These are phyloP conservation scores for Raffaelea arxii DNA, from an alignment of 2,329 filamentous ascomycete genomes.

Conservation along the genomic window DNA sequence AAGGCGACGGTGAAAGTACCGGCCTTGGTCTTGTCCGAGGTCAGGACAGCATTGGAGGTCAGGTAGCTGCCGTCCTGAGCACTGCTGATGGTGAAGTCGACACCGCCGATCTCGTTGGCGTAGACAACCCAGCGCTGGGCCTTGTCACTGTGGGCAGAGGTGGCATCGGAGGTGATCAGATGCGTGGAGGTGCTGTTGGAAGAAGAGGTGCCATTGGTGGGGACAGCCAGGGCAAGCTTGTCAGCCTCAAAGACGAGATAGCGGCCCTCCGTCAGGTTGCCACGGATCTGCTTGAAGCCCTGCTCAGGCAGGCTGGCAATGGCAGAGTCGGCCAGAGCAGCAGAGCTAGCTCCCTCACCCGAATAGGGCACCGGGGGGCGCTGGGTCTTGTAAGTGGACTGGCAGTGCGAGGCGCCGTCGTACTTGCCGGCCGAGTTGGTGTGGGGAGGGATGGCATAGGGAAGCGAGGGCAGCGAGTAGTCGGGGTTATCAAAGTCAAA, in stretches of 20 bases:
- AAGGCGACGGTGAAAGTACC: conserved; percentile 5
- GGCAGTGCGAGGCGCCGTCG: conserved; percentile 35
- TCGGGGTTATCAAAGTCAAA: conserved; percentile 36
- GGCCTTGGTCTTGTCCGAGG: neutral
- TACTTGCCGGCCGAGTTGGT: conserved; percentile 29
- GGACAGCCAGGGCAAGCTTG: conserved; percentile 29
- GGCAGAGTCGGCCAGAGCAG: conserved; percentile 17
- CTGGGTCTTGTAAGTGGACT: conserved; percentile 24
- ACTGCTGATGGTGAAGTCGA: conserved; percentile 16
- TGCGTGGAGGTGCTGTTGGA: conserved; percentile 6
- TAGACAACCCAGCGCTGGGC: conserved; percentile 40
- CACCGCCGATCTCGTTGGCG: conserved; percentile 17
- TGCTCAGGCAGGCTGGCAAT: conserved; percentile 31
- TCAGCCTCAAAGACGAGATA: conserved; percentile 38
- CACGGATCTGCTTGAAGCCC: conserved; percentile 41
- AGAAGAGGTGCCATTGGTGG: conserved; percentile 5
- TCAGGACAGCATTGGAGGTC: conserved; percentile 10
- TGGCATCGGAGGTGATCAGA: conserved; percentile 13
- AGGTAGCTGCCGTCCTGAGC: conserved; percentile 8
- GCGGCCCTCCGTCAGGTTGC: conserved; percentile 42
- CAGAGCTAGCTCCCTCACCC: too few species aligned
- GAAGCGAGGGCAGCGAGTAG: conserved; percentile 33
- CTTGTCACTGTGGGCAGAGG: conserved; percentile 24
- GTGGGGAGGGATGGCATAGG: conserved; percentile 30
- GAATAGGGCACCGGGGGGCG: conserved; percentile 39